A percentile compares a stretch with the other conserved stretches of the same genome.
Evolutionary conservation across 2,329 filamentous ascomycete genomes (phyloP).

Genomic region (Fusarium udum): DNA sequence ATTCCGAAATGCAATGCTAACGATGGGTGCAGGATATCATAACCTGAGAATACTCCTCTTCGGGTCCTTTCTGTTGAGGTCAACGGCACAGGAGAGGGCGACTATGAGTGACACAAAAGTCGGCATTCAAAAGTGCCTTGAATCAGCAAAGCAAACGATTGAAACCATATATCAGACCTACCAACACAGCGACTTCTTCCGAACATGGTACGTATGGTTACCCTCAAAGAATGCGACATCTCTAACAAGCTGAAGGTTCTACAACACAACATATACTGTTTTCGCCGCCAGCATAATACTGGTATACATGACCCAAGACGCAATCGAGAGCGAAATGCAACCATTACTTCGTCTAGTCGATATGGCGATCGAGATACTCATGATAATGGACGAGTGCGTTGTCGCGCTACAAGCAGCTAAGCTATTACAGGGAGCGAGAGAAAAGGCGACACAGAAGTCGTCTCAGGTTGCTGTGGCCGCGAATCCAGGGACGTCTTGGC

Average conservation of each 20-base stretch:
- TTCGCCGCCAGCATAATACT: not conserved
- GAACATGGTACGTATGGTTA: not conserved
- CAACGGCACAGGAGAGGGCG: not conserved
- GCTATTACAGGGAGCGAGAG: not conserved
- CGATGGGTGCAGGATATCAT: not conserved
- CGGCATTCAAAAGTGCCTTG: not conserved
- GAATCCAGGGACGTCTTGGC: not conserved
- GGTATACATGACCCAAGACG: not conserved
- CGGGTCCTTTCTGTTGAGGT: not conserved
- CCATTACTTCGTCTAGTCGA: not conserved
- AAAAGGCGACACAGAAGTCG: not conserved
- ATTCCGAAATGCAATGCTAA: not conserved
- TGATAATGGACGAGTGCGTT: not conserved
- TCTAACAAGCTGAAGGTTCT: not conserved
- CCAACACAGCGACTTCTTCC: not conserved
- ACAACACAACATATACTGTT: not conserved
- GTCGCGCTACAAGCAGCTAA: not conserved
- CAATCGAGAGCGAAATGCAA: not conserved
- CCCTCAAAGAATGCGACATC: accelerated
- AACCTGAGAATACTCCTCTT: not conserved
- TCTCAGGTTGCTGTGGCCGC: not conserved
- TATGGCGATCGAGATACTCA: not conserved
- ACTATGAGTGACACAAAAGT: not conserved
- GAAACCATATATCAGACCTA: not conserved
- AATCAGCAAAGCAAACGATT: not conserved